Base-by-base conservation (phyloP, 257 asterid genomes). In the Nicotiana sylvestris region DNA sequence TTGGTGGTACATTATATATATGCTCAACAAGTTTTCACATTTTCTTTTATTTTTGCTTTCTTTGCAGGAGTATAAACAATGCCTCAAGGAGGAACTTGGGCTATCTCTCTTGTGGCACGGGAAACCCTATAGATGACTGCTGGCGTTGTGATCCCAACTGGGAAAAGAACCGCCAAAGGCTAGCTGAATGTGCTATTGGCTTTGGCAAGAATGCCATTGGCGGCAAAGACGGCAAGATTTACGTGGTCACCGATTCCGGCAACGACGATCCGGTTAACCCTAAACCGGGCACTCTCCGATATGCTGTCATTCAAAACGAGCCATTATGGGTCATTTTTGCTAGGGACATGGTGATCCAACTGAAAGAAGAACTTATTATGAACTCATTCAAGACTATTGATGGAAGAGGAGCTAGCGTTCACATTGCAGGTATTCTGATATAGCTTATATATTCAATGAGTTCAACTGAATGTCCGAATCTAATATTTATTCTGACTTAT, bases 311-410 rank as follows among this genome's bases (percentile, higher is more conserved):
- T 30, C 94, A 86, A 81, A 85, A 87, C 2, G 91, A 89, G 27
- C 93, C 95, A 0, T 57, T 91, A 30, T 91, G 95, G 95, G 88
- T 92, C 85, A 88, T 89, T 64, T 92, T 92, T 77, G 89, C 87
- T 0, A 84, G 91, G 8, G 96, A 92, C 78, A 92, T 92, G 96
- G 91, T 87, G 0, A 92, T 92, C 33, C 88, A 81, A 30, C 80
- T 92, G 83, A 92, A 91, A 77, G 90, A 89, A 80, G 96, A 92
- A 66, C 66, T 92, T 53, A 86, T 92, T 57, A 87, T 92, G 92
- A 92, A 91, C 88, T 90, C 94, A 8, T 91, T 89, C 80, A 92
- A 92, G 88, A 92, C 94, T 17, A 88, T 92, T 46, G 96, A 92
- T 60, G 96, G 96, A 10, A 78, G 96, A 29, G 96, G 94, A 1